Evolutionary conservation across 1,284 basidiomycete genomes (phyloP).

Genomic region (Exobasidium cylindrosporum): DNA sequence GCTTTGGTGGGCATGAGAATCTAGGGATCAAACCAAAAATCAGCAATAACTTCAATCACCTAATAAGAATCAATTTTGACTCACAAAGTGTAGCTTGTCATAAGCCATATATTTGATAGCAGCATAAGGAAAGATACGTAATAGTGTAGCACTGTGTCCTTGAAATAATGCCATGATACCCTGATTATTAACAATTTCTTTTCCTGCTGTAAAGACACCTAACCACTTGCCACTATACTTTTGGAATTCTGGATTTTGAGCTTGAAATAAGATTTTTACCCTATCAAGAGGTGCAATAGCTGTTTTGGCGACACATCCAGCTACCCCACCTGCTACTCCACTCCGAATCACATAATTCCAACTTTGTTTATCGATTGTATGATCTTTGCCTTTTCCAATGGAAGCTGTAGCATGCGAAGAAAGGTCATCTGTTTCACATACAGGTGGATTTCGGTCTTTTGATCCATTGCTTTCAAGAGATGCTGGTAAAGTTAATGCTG

Average conservation of each 20-base stretch:
- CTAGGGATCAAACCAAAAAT: conserved; percentile 34
- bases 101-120: conserved; percentile 96
- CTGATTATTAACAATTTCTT: conserved; percentile 69
- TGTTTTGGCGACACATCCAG: conserved; percentile 93
- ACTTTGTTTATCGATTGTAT: conserved; percentile 61
- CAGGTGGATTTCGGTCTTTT: conserved; percentile 4
- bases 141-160: conserved; percentile 85
- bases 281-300: conserved; percentile 94
- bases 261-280: conserved; percentile 98
- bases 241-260: conserved; percentile 88
- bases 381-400: not conserved
- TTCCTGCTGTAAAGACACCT: conserved; percentile 78
- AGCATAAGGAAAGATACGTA: conserved; percentile 83
- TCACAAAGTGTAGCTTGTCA: conserved; percentile 75
- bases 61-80: conserved; percentile 34
- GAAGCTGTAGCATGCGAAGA: not conserved
- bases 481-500: not conserved
- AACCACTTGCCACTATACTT: conserved; percentile 87
- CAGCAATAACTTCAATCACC: not conserved
- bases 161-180: conserved; percentile 83
- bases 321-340: conserved; percentile 84
- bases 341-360: conserved; percentile 75
- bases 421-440: conserved; percentile 18
- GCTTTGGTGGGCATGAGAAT: conserved; percentile 78
- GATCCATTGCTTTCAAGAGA: not conserved